Percentiles rank a stretch among this genome's conserved stretches.
These are phyloP conservation scores for Antarctomyces pellizariae DNA, from an alignment of 495 filamentous ascomycete genomes.

Conservation along the genomic window DNA sequence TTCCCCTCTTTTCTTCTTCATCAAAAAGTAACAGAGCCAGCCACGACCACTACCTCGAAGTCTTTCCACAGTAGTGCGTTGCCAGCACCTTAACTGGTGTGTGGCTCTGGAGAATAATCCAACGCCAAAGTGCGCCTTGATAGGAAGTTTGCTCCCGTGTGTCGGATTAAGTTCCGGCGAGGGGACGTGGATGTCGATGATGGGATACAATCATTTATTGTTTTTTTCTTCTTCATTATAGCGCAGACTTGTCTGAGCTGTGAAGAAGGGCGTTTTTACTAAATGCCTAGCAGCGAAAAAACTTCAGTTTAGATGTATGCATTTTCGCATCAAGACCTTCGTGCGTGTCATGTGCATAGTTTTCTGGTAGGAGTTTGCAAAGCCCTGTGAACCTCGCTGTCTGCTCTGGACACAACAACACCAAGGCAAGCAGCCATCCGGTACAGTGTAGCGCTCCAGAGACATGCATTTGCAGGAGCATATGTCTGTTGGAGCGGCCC, in stretches of 20 bases:
- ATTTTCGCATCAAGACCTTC: too few species aligned
- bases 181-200: conserved; percentile 13
- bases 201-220: conserved; percentile 7
- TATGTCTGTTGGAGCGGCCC: too few species aligned
- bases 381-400: too few species aligned
- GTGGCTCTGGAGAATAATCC: conserved; percentile 24
- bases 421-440: too few species aligned
- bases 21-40: conserved; percentile 36
- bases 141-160: conserved; percentile 13
- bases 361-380: too few species aligned
- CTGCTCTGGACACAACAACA: too few species aligned
- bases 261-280: too few species aligned
- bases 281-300: too few species aligned
- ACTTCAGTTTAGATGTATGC: too few species aligned
- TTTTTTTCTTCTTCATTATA: conserved; percentile 3
- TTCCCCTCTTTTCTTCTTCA: conserved; percentile 21
- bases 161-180: conserved; percentile 12
- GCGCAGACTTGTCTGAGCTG: conserved; percentile 3
- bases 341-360: too few species aligned
- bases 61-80: conserved; percentile 34
- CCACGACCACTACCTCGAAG: conserved; percentile 39
- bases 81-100: conserved; percentile 26
- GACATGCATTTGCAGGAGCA: too few species aligned
- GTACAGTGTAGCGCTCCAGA: too few species aligned
- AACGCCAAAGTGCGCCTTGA: conserved; percentile 9